phyloP scores from a whole-genome alignment of 2,329 filamentous ascomycete genomes.

The Talaromyces islandicus region DNA sequence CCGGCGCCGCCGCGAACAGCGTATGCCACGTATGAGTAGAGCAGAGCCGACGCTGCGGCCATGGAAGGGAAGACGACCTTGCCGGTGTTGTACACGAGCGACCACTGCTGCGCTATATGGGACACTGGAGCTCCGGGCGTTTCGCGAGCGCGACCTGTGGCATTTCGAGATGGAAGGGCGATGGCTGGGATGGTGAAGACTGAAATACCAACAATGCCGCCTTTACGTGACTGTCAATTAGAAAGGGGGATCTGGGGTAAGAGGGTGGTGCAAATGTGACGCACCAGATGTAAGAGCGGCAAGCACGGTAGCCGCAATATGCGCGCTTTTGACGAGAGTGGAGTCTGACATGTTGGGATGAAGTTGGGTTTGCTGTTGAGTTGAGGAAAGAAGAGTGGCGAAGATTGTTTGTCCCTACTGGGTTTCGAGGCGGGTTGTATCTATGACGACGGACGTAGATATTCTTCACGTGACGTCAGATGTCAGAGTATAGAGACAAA shows the following conservation, averaged over 20 bases:
- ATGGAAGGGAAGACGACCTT: conserved; percentile 49
- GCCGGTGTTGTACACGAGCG: conserved; percentile 41
- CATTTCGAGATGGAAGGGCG: conserved; percentile 16
- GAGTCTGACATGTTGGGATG: conserved; percentile 7
- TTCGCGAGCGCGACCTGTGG: conserved; percentile 5
- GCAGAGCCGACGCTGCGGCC: conserved; percentile 46
- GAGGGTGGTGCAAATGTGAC: not conserved
- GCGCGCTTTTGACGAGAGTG: conserved; percentile 6
- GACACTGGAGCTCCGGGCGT: conserved; percentile 14
- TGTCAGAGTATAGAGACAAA: too few species aligned
- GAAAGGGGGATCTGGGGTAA: not conserved
- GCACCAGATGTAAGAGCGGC: conserved; percentile 12
- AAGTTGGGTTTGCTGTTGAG: not conserved
- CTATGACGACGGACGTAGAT: too few species aligned
- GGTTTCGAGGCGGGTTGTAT: not conserved
- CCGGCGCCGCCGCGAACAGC: conserved; percentile 12
- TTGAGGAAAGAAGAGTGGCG: not conserved
- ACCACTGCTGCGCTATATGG: conserved; percentile 26
- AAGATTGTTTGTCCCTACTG: not conserved
- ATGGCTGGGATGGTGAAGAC: conserved; percentile 19
- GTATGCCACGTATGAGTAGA: conserved; percentile 39
- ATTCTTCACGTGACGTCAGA: too few species aligned
- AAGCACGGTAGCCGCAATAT: conserved; percentile 8
- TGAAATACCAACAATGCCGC: conserved; percentile 24
- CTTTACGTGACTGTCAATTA: conserved; percentile 8